These are phyloP conservation scores for Hondaea fermentalgiana DNA, from an alignment of 108 stramenopile genomes.

Conservation along the genomic window DNA sequence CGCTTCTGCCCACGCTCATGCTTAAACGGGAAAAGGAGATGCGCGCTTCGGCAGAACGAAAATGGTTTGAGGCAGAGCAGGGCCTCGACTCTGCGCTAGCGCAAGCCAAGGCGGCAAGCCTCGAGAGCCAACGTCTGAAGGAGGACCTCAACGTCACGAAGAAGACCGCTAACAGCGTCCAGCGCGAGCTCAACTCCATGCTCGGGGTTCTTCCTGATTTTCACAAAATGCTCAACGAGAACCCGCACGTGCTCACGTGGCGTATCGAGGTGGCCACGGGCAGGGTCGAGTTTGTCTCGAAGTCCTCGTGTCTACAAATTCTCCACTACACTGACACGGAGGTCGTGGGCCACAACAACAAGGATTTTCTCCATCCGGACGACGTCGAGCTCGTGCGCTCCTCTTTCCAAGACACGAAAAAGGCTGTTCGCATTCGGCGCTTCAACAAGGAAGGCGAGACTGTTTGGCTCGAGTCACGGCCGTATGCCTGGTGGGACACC, in stretches of 20 bases:
- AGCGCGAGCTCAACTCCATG: not conserved
- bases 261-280: not conserved
- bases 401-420: not conserved
- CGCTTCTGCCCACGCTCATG: not conserved
- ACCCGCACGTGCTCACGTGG: conserved; percentile 10
- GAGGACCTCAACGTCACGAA: not conserved
- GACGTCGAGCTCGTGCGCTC: not conserved
- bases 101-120: not conserved
- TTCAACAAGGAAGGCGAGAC: not conserved
- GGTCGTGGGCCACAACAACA: not conserved
- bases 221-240: not conserved
- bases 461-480: not conserved
- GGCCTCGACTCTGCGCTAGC: not conserved
- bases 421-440: not conserved
- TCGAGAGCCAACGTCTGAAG: not conserved
- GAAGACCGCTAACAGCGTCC: not conserved
- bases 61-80: not conserved
- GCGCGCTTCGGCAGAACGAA: not conserved
- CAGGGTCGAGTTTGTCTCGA: not conserved
- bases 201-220: not conserved
- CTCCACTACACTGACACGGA: not conserved
- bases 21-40: conserved; percentile 1
- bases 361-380: not conserved
- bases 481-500: conserved; percentile 13
- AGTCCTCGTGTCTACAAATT: not conserved